These are phyloP conservation scores for Dissophora ornata DNA, from an alignment of 192 early-diverging fungal genomes.

Conservation along the genomic window DNA sequence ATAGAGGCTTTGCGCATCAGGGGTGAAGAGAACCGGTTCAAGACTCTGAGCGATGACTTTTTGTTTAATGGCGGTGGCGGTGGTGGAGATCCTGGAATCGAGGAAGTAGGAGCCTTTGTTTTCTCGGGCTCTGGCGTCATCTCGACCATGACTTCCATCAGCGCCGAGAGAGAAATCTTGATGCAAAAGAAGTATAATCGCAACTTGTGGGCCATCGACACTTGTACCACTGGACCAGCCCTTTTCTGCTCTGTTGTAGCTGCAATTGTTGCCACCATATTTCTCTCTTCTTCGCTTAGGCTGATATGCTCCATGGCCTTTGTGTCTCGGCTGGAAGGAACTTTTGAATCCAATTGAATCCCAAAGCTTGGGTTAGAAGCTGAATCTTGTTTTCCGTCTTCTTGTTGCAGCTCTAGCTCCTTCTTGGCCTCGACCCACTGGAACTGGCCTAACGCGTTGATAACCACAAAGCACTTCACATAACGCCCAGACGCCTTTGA, in stretches of 20 bases:
- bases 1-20: neutral
- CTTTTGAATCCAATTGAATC: conserved; percentile 12
- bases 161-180: conserved; percentile 18
- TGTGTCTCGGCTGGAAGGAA: too few relatives aligned
- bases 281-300: too few relatives aligned
- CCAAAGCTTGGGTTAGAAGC: neutral
- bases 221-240: conserved; percentile 12
- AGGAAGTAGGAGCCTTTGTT: neutral
- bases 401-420: neutral
- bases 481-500: conserved; percentile 40
- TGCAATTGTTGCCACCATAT: neutral
- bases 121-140: conserved; percentile 6
- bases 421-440: conserved; percentile 36
- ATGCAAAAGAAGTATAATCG: conserved; percentile 49
- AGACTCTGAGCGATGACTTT: conserved; percentile 7
- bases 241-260: neutral
- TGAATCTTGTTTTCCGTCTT: too few relatives aligned
- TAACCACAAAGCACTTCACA: conserved; percentile 36
- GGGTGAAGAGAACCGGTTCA: conserved; percentile 16
- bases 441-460: conserved; percentile 30
- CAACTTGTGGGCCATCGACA: conserved; percentile 38
- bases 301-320: too few relatives aligned
- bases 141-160: conserved; percentile 21
- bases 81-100: neutral
- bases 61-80: conserved; percentile 4